Percentiles rank a stretch among this genome's conserved stretches.
Conservation (phyloP, 208 protist species). For the Trypanosoma brucei region DNA sequence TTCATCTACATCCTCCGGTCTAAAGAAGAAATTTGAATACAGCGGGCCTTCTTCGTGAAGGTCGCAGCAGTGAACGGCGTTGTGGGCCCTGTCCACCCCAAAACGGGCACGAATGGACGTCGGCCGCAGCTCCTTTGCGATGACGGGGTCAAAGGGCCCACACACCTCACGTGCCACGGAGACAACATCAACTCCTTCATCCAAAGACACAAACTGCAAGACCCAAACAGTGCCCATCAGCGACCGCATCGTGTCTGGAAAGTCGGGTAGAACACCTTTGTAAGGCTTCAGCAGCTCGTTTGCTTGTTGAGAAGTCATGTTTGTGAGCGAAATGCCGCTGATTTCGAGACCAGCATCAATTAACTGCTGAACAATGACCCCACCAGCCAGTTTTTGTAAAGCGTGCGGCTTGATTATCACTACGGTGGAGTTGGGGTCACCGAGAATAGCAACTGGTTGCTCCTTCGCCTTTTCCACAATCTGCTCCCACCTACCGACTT, state of each 20-base stretch:
- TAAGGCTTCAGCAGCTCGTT: conserved; percentile 69
- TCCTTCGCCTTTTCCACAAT: conserved; percentile 21
- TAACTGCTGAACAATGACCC: conserved; percentile 56
- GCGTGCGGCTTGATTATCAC: conserved; percentile 81
- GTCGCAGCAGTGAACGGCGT: conserved; percentile 95
- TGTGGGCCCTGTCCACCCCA: conserved; percentile 66
- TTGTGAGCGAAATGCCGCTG: conserved; percentile 47
- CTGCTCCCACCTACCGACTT: conserved; percentile 47
- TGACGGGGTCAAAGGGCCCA: conserved; percentile 73
- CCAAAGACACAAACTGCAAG: conserved; percentile 65
- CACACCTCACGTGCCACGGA: conserved; percentile 54
- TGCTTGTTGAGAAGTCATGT: conserved; percentile 46
- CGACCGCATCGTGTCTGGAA: conserved; percentile 41
- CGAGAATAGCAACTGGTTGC: conserved; percentile 67
- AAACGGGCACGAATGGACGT: conserved; percentile 86
- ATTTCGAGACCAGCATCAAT: conserved; percentile 48
- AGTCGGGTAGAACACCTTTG: conserved; percentile 66
- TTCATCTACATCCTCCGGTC: conserved; percentile 6
- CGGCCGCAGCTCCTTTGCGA: conserved; percentile 83
- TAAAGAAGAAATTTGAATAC: conserved; percentile 79
- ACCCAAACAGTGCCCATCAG: conserved; percentile 67
- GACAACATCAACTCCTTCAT: conserved; percentile 49
- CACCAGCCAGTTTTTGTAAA: conserved; percentile 30
- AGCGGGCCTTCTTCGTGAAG: conserved; percentile 87
- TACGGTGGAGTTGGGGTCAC: conserved; percentile 60